Evolutionary conservation across 2,329 filamentous ascomycete species (phyloP).

Genomic region (Xylaria multiplex): DNA sequence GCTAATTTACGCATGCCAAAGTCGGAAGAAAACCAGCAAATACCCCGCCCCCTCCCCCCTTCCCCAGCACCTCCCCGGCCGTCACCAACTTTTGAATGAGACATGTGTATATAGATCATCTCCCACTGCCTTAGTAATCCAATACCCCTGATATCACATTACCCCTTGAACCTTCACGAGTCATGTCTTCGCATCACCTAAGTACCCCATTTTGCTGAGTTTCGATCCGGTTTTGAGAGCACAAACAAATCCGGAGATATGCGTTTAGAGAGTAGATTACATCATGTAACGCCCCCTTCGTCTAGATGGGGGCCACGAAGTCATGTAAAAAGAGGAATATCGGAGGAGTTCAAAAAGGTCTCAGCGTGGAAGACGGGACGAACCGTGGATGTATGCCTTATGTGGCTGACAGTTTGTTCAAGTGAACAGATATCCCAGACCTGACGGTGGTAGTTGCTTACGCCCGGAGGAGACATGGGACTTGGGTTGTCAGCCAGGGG

Average conservation of each 20-base stretch:
- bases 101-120: slow-evolving; percentile 50
- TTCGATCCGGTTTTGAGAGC: slow-evolving; percentile 50
- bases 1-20: slow-evolving; percentile 43
- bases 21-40: slow-evolving; percentile 48
- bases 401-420: slow-evolving; percentile 44
- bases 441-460: slow-evolving; percentile 30
- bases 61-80: slow-evolving; percentile 32
- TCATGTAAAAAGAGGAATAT: slow-evolving; percentile 50
- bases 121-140: slow-evolving; percentile 48
- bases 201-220: slow-evolving; percentile 47
- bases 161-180: slow-evolving; percentile 38
- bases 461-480: slow-evolving; percentile 27
- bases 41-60: slow-evolving; percentile 28
- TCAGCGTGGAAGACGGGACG: slow-evolving; percentile 35
- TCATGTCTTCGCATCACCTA: slow-evolving; percentile 39
- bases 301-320: slow-evolving; percentile 47
- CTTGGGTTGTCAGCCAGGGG: slow-evolving; percentile 22
- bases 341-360: slow-evolving; percentile 40
- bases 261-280: slow-evolving; percentile 50
- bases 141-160: slow-evolving; percentile 47
- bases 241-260: slow-evolving; percentile 48
- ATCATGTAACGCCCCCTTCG: slow-evolving; percentile 50
- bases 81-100: slow-evolving; percentile 37
- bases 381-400: slow-evolving; percentile 28
- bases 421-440: slow-evolving; percentile 45